Base-by-base conservation (phyloP, 352 stramenopile species). In the Globisporangium alternatum region DNA sequence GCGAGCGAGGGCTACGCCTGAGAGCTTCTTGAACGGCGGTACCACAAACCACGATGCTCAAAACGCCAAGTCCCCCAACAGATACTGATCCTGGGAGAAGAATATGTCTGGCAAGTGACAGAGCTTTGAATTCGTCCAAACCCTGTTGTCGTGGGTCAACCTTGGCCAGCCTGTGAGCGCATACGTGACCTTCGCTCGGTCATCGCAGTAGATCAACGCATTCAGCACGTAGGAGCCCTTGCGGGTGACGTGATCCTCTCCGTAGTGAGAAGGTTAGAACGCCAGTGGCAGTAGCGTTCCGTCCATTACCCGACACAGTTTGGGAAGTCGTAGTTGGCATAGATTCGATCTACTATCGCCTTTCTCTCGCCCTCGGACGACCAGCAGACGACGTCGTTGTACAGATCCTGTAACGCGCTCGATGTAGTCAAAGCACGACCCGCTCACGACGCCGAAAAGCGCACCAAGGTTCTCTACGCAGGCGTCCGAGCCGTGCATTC, bases 331-430 rank as follows among this genome's bases (percentile, higher is more conserved):
- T 51, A 51, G 6, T 5, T 30, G 44, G n/a, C n/a, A 17, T 31
- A 30, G n/a, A 51, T 51, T 28, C 44, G 44, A 28, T 51, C n/a
- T 51, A n/a, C 44, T 30, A 51, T 51, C 12, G n/a, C n/a, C 44
- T 28, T 51, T n/a, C n/a, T 4, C n/a, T 51, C 44, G n/a, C n/a
- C 6, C 44, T 15, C n/a, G n/a, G 44, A 31, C 44, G 44, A 1
- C 8, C 44, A 51, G 6, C 19, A 31, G 44, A 51, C 44, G 44
- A 30, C 5, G 44, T 51, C n/a, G 44, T 31, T 7, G 44, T 51
- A 30, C 44, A 17, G 44, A 19, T 51, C 6, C 44, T 30, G n/a
- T 51, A 51, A n/a, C 44, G n/a, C 44, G 44, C 44, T 51, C n/a
- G n/a, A 51, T 19, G n/a, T 51, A 51, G 44, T 15, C 44, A 51